Evolutionary conservation across 345 rosid genomes (phyloP).

Genomic region (Lagerstroemia speciosa): DNA sequence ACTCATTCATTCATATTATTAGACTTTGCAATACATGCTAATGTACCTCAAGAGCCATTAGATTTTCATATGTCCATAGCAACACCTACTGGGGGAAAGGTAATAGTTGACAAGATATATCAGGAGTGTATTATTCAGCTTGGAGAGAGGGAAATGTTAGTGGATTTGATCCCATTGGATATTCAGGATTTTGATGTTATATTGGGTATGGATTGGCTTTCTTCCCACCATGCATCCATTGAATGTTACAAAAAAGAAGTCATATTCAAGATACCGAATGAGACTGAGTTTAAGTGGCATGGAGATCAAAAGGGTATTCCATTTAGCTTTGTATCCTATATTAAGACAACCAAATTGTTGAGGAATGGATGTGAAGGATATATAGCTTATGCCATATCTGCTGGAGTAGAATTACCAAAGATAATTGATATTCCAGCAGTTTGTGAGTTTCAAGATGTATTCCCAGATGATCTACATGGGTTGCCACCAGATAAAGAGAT

Average conservation of each 20-base stretch:
- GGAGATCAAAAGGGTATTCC: neutral
- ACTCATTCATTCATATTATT: too few relatives aligned
- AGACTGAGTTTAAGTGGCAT: neutral
- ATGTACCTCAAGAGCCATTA: neutral
- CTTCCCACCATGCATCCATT: neutral
- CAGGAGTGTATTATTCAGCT: neutral
- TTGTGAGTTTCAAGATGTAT: neutral
- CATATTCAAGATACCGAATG: neutral
- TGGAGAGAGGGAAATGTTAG: neutral
- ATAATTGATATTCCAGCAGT: too few relatives aligned
- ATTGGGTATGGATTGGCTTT: neutral
- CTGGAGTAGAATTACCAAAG: neutral
- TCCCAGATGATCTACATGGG: neutral
- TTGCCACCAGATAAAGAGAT: neutral
- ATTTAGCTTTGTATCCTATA: too few relatives aligned
- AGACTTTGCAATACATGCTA: too few relatives aligned
- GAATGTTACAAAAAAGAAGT: neutral
- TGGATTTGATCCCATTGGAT: neutral
- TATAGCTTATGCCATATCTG: neutral
- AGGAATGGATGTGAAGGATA: neutral
- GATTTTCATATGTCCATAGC: neutral
- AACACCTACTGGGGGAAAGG: neutral
- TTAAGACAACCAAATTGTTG: neutral
- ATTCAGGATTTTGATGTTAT: neutral
- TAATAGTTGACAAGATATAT: neutral